phyloP scores from a whole-genome alignment of 192 early-diverging fungal genomes.

The Cladochytrium replicatum region DNA sequence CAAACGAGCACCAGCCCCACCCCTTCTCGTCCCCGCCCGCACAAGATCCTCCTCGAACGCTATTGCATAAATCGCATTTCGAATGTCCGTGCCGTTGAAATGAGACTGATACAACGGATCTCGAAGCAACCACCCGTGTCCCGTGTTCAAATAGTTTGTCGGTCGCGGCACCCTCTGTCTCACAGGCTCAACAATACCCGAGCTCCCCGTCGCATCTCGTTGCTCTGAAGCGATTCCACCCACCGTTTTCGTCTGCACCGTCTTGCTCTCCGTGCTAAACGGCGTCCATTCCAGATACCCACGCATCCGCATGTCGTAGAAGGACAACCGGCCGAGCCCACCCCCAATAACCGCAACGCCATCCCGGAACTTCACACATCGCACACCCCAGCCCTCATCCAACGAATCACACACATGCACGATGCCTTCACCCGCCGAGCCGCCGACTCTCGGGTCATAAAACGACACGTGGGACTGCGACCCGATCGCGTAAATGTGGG shows the following conservation, averaged over 20 bases:
- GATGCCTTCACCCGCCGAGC: no score
- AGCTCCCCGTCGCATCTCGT: neutral
- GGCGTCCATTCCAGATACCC: constrained; percentile 46
- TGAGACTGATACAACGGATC: constrained; percentile 33
- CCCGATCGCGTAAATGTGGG: constrained; percentile 30
- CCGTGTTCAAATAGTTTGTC: constrained; percentile 22
- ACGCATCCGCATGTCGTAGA: constrained; percentile 50
- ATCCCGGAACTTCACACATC: constrained; percentile 27
- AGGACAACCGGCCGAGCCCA: constrained; percentile 50
- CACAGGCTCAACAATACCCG: constrained; percentile 1
- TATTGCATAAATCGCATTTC: constrained; percentile 55
- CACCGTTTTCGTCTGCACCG: constrained; percentile 3
- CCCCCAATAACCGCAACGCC: constrained; percentile 51
- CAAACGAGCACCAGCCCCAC: constrained; percentile 23
- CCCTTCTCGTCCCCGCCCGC: no score
- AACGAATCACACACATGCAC: constrained; percentile 42
- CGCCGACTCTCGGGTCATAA: constrained; percentile 24
- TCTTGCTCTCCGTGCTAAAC: neutral
- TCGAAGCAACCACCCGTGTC: constrained; percentile 38
- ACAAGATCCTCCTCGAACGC: constrained; percentile 35
- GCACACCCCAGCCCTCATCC: constrained; percentile 64
- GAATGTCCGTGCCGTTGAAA: constrained; percentile 37
- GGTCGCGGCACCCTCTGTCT: no score
- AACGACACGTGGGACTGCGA: constrained; percentile 29
- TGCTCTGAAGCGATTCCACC: no score